Percentiles rank a stretch among this genome's conserved stretches.
phyloP scores from a whole-genome alignment of 108 stramenopile genomes.

The Nannochloropsis gaditana region DNA sequence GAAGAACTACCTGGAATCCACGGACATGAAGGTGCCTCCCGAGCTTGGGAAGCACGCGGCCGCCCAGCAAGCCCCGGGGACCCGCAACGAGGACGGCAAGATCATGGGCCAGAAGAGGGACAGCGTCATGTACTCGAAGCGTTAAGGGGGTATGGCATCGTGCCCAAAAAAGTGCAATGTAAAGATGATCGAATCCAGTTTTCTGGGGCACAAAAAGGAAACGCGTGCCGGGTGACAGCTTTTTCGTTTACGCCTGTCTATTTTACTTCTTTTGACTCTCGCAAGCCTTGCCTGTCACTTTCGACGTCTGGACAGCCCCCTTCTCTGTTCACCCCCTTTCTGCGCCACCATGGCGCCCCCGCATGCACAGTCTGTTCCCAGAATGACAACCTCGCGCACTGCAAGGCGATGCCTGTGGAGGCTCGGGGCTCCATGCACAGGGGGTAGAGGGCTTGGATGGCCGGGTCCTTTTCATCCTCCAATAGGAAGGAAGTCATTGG shows the following conservation, averaged over 20 bases:
- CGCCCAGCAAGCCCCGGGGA: constrained; percentile 47
- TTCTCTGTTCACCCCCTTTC: background rate
- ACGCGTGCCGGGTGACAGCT: no score
- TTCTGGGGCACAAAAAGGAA: no score
- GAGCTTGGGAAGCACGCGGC: constrained; percentile 51
- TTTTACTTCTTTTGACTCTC: no score
- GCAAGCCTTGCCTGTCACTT: no score
- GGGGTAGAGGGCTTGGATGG: background rate
- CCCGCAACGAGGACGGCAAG: constrained; percentile 42
- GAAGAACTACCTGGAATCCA: constrained; percentile 52
- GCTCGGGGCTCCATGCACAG: background rate
- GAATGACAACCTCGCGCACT: background rate
- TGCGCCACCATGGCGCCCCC: background rate
- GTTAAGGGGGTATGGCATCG: background rate
- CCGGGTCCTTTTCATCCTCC: background rate
- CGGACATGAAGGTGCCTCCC: constrained; percentile 44
- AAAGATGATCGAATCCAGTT: no score
- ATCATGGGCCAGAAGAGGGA: constrained; percentile 46
- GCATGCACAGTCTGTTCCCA: background rate
- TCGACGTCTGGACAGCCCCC: background rate
- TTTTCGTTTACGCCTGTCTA: no score
- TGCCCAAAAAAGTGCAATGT: background rate
- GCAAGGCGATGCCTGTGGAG: background rate
- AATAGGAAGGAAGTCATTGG: background rate
- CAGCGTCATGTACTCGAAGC: constrained; percentile 37